Conservation (phyloP, 2,329 filamentous ascomycete species). For the Diplocarpon mali region DNA sequence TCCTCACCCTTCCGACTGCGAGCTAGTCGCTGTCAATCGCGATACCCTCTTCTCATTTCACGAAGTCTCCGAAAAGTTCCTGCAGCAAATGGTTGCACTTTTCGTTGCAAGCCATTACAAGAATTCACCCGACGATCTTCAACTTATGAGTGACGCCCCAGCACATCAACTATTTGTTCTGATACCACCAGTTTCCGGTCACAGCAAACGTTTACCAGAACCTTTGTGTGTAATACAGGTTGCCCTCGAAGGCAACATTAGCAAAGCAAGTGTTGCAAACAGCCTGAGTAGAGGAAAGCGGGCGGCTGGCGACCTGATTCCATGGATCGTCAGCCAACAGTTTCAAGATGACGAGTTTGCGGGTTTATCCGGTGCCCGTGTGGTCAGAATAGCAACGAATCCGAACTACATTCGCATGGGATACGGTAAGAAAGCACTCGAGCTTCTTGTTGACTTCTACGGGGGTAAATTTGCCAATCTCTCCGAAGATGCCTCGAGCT, state of each 20-base stretch:
- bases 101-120: conserved; percentile 98
- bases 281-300: conserved; percentile 80
- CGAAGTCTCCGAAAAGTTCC: conserved; percentile 88
- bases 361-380: conserved; percentile 76
- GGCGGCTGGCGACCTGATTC: conserved; percentile 86
- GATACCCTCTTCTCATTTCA: conserved; percentile 98
- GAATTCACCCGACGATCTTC: conserved; percentile 95
- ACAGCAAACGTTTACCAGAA: conserved; percentile 71
- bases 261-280: conserved; percentile 81
- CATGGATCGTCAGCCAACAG: conserved; percentile 94
- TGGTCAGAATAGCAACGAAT: conserved; percentile 93
- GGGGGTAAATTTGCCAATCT: conserved; percentile 84
- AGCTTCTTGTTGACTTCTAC: conserved; percentile 85
- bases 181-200: conserved; percentile 72
- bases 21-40: conserved; percentile 87
- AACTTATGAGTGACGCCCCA: conserved; percentile 95
- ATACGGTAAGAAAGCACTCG: conserved; percentile 79
- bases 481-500: conserved; percentile 53
- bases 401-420: conserved; percentile 89
- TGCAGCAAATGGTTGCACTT: conserved; percentile 95
- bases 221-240: conserved; percentile 93
- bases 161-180: conserved; percentile 94
- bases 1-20: conserved; percentile 82
- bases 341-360: conserved; percentile 98
- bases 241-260: conserved; percentile 88